Evolutionary conservation across 495 filamentous ascomycete species (phyloP).

Genomic region (Aspergillus coremiiformis): DNA sequence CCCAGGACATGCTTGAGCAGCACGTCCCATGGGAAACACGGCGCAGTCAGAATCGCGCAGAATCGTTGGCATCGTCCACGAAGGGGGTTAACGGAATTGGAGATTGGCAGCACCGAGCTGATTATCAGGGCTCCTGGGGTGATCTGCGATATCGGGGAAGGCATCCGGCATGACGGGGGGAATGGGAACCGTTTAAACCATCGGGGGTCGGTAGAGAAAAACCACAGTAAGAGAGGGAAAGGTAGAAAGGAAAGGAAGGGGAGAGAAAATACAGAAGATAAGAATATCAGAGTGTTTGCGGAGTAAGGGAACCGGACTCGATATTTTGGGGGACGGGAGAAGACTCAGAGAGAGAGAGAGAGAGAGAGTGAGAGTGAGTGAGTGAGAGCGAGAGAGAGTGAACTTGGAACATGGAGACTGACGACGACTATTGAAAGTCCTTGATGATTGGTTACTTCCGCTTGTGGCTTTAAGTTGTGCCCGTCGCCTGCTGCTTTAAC

Average conservation of each 20-base stretch:
- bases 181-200: not conserved
- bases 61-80: not conserved
- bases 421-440: no score
- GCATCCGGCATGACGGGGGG: conserved; percentile 1
- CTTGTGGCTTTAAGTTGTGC: no score
- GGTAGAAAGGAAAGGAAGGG: not conserved
- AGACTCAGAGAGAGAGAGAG: no score
- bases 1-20: conserved; percentile 15
- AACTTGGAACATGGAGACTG: no score
- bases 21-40: conserved; percentile 11
- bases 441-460: no score
- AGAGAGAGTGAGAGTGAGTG: no score
- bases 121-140: conserved; percentile 3
- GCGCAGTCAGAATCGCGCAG: not conserved
- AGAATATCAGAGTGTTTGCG: not conserved
- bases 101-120: not conserved
- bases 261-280: not conserved
- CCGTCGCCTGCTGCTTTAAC: no score
- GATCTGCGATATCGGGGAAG: not conserved
- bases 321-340: not conserved
- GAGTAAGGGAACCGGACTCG: not conserved
- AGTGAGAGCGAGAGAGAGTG: no score
- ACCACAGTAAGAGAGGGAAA: not conserved
- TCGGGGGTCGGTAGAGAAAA: not conserved
- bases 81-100: conserved; percentile 1